Base-by-base conservation (phyloP, 768 basidiomycete genomes). In the Podaxis rugospora region DNA sequence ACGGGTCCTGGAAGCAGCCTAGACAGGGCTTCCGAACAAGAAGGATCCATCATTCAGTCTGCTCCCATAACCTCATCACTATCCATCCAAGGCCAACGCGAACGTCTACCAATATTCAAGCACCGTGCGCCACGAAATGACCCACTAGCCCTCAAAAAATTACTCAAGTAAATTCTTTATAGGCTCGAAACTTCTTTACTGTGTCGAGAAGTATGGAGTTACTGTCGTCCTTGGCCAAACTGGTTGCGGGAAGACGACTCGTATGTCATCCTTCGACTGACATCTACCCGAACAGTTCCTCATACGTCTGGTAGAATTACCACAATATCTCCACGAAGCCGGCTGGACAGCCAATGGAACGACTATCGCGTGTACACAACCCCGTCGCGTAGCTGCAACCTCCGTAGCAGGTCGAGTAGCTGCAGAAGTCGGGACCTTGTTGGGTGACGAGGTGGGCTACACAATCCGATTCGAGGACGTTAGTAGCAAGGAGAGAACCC, bases 401-500 rank as follows among this genome's bases (percentile, higher is more conserved):
- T 93, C 92, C 14, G 95, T 99, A 10, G 96, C 97, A 5, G 79
- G 80, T 40, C 85, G 97, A 46, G 95, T 98, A 1, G 93, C 97
- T 0, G 75, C 87, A n/a, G 97, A 99, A 76, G 87, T 98, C 13
- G 95, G 96, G 5, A 83, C 87, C 1, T 76, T 88, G 3, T 79
- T 98, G 21, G 97, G 97, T 10, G 92, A 97, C 62, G 93, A 95
- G 79, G 95, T 99, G 66, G 97, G 97, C 5, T 99, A 99, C 70
- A 92, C 92, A 5, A 98, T 99, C 64, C 88, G 97, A 7, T 98
- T 98, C 63, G 97, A 99, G 71, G 93, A 97, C 66, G 86, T 96
- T 55, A 92, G 89, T 67, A 84, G 83, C 69, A 93, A 91, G 67
- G 84, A 89, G 28, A 79, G 85, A 55, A 98, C 97, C 1, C 83